Evolutionary conservation across 495 filamentous ascomycete genomes (phyloP), one percentile per base, ranked within the genome.

Genomic region (Trichocladium antarcticum): DNA sequence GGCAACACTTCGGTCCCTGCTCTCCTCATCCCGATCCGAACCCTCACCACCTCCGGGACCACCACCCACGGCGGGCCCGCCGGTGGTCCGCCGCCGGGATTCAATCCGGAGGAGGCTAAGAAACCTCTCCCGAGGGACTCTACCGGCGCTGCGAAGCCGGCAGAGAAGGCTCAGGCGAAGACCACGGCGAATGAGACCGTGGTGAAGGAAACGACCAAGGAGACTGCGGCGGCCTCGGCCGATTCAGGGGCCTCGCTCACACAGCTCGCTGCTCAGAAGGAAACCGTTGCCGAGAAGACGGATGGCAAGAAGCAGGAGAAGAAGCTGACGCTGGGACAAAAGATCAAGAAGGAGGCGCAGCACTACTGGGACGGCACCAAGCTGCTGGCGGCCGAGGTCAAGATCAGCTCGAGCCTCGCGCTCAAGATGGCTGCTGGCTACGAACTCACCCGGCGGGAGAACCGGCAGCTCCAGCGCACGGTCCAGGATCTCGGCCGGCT

Each of bases 291-390:
- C 1, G 57, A 60, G 31, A 60, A 57, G 45, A 38, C 42, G 1
- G 63, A 59, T 51, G 66, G 78, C 47, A 79, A 81, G 65, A 87
- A 90, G 64, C 84, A 88, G 63, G 84, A 84, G 49, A 73, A 82
- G 62, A 74, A 83, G 61, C 70, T 94, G 69, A 94, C 93, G 0
- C 34, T 97, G 3, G 80, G 77, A 64, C 87, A 96, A 62, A 94
- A 88, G 72, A 76, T 97, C 57, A 97, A 94, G 75, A 85, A 86
- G 61, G 92, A 97, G 62, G 72, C 74, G 14, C 77, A 82, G 51
- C 92, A 99, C 65, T 99, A 97, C 70, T 97, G 92, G 92, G 92
- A 99, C 74, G 92, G 92, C 32, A 99, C 89, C n/a, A 99, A 99
- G 67, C 72, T 99, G 53, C 74, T 99, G 57, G 87, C 85, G 20